phyloP scores from a whole-genome alignment of 129 eudicot species.

The carrot (Daucus carota) region DNA sequence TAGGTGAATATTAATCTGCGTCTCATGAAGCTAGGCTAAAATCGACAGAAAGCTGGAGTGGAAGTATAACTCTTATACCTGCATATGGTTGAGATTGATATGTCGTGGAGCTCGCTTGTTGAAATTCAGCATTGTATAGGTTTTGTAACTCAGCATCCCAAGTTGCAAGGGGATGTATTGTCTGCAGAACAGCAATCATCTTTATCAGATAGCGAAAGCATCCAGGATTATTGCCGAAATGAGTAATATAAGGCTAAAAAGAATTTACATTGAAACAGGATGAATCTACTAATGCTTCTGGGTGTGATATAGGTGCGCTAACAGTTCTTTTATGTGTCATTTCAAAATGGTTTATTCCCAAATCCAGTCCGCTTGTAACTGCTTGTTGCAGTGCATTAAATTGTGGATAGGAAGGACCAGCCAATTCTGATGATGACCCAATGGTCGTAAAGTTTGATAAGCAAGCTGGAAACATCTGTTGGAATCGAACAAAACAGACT shows the following conservation, averaged over 20 bases:
- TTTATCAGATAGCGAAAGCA: conserved; percentile 17
- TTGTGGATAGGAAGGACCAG: conserved; percentile 43
- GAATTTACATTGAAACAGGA: conserved; percentile 59
- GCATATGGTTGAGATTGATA: conserved; percentile 55
- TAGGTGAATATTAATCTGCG: conserved; percentile 17
- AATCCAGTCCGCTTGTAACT: conserved; percentile 36
- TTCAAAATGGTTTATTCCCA: conserved; percentile 41
- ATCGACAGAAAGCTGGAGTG: neutral
- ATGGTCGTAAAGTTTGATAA: conserved; percentile 33
- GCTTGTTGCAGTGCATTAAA: conserved; percentile 37
- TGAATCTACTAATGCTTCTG: conserved; percentile 53
- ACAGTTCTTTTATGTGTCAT: conserved; percentile 21
- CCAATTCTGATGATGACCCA: conserved; percentile 44
- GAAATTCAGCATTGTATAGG: conserved; percentile 59
- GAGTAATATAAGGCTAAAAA: conserved; percentile 14
- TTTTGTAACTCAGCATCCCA: conserved; percentile 79
- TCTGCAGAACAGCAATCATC: conserved; percentile 31
- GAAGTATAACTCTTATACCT: conserved; percentile 37
- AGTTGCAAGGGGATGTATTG: conserved; percentile 41
- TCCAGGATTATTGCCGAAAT: conserved; percentile 3
- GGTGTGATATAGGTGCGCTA: conserved; percentile 51
- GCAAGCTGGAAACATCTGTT: conserved; percentile 48
- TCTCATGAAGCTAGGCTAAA: neutral
- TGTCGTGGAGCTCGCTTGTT: conserved; percentile 54
- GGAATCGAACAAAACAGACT: neutral